These are phyloP conservation scores for Neoboletus magnificus DNA, from an alignment of 768 basidiomycete genomes.

Conservation along the genomic window DNA sequence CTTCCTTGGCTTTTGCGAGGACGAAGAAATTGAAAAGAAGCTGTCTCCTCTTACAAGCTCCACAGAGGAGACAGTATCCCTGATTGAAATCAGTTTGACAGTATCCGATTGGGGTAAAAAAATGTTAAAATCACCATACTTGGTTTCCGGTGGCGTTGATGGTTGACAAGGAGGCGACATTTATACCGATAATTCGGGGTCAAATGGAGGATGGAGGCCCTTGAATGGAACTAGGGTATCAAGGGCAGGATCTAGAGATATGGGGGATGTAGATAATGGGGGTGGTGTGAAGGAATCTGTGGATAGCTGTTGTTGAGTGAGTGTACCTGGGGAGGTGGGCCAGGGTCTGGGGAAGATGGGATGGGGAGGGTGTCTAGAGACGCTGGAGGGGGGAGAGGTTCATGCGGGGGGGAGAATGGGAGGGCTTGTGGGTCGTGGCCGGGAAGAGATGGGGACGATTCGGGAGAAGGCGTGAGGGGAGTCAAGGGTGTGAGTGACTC, in stretches of 20 bases:
- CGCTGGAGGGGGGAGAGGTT: constrained; percentile 6
- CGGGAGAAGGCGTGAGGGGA: constrained; percentile 22
- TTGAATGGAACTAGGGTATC: constrained; percentile 30
- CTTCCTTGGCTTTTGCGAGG: too few relatives aligned
- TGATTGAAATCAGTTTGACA: too few relatives aligned
- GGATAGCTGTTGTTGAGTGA: background rate
- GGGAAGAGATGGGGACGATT: constrained; percentile 21
- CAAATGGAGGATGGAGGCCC: constrained; percentile 16
- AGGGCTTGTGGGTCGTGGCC: constrained; percentile 25
- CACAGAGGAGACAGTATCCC: too few relatives aligned
- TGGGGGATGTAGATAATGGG: background rate
- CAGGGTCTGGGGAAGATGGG: background rate
- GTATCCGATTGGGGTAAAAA: too few relatives aligned
- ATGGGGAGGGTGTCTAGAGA: constrained; percentile 4
- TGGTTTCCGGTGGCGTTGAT: constrained; percentile 6
- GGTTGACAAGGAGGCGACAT: constrained; percentile 11
- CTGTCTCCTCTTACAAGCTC: too few relatives aligned
- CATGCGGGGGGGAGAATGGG: constrained; percentile 1
- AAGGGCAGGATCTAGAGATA: constrained; percentile 21
- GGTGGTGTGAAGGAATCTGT: constrained; percentile 2
- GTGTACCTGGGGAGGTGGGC: background rate
- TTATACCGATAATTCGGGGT: constrained; percentile 17
- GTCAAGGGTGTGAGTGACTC: constrained; percentile 21
- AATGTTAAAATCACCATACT: too few relatives aligned
- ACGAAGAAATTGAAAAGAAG: too few relatives aligned